A percentile compares a stretch with the other conserved stretches of the same genome.
Conservation (phyloP, 768 basidiomycete genomes). For the Scleroderma bovista region DNA sequence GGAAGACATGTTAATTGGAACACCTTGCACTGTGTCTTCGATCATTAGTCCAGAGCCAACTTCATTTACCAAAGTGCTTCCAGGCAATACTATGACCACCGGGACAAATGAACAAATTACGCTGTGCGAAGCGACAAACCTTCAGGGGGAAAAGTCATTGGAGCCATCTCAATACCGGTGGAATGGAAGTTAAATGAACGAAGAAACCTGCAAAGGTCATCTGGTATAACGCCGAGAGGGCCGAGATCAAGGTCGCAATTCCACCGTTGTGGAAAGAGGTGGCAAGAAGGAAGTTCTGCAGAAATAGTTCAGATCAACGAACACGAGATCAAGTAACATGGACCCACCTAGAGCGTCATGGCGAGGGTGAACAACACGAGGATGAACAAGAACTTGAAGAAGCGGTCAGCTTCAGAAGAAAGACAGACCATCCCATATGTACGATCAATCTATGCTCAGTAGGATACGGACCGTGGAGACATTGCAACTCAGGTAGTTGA, state of each 20-base stretch:
- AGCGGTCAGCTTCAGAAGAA: conserved; percentile 66
- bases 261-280: conserved; percentile 81
- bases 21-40: conserved; percentile 69
- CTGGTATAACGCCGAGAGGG: conserved; percentile 68
- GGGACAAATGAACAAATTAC: not conserved
- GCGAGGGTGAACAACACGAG: conserved; percentile 78
- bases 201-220: conserved; percentile 94
- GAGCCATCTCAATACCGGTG: conserved; percentile 89
- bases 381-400: conserved; percentile 94
- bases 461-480: not conserved
- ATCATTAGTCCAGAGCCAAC: conserved; percentile 87
- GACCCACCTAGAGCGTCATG: conserved; percentile 80
- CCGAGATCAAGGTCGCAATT: conserved; percentile 84
- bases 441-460: conserved; percentile 30
- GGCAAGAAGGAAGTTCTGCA: conserved; percentile 85
- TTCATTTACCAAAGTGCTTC: conserved; percentile 89
- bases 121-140: conserved; percentile 10
- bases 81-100: conserved; percentile 43
- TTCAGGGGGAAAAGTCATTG: conserved; percentile 88
- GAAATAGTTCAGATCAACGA: not conserved
- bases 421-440: conserved; percentile 98
- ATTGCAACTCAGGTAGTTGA: conserved; percentile 61
- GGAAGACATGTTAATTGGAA: conserved; percentile 77
- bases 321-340: not conserved
- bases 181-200: conserved; percentile 79